Evolutionary conservation across 2,329 filamentous ascomycete genomes (phyloP), one percentile per base, ranked within the genome.

Genomic region (Talaromyces sp.): DNA sequence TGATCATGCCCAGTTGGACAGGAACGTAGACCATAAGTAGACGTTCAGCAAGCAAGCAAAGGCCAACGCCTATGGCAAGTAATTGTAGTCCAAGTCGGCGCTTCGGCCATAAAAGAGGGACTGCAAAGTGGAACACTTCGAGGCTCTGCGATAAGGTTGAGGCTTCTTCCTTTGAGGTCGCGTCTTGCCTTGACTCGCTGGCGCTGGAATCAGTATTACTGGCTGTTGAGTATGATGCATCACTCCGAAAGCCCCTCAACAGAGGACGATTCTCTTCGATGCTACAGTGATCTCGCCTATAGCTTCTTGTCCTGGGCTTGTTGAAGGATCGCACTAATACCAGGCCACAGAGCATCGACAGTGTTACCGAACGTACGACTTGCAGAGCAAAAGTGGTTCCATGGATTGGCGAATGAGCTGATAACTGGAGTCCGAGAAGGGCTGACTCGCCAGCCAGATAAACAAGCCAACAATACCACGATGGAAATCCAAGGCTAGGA

Each of bases 51-150:
- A 93, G 75, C 25, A 95, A 81, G 69, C 90, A 90, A 1, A 90
- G 50, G 0, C 85, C 84, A 52, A 95, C 88, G 3, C 90, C 81
- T 11, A 85, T 79, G 22, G 90, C 85, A 62, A 88, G 88, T 19
- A 90, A 74, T 73, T 95, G 91, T 19, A 95, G 83, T 15, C 79
- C 75, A 62, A 82, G 84, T 71, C 90, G 86, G 49, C 88, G 84
- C 61, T 86, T 84, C 0, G 93, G 92, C 87, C 90, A 93, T 22
- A 96, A 81, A 72, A 92, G 91, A 0, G 91, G 91, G 33, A 93
- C 81, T 74, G 96, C 89, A 41, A 94, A 79, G 86, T 89, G 64
- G 15, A 39, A 11, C 27, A 61, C 57, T 39, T 58, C 43, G 10
- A 33, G 39, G n/a, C 49, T 58, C 35, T 62, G 49, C 33, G 60